Evolutionary conservation across 164 flowering plant species (phyloP), one percentile per base, ranked within the genome.

Genomic region (Stephania yunnanensis): DNA sequence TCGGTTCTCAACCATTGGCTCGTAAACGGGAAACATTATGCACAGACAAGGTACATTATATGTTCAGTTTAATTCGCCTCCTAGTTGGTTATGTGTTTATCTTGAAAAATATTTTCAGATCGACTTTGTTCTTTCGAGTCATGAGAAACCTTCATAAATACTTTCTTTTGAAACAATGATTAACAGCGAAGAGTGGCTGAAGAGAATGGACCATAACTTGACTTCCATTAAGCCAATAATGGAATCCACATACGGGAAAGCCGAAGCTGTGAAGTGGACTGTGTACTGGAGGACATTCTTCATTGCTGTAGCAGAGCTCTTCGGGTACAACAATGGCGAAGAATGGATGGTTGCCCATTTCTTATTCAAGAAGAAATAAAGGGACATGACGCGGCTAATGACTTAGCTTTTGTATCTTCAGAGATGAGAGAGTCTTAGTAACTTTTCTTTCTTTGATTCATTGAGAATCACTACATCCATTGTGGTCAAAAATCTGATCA

Each of bases 301-400:
- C 85, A 91, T 93, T 20, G 81, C 93, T 10, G 94, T 93, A n/a
- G 92, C 97, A 7, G 98, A 93, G 74, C 90, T 93, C 53, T 93
- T 93, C 71, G 89, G 86, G 12, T 92, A 92, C 84, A 91, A 86
- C 78, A 75, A 90, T 74, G 98, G 98, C 30, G 96, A 91, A 71
- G 97, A 93, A 82, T 93, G 97, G 97, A 93, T 93, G 95, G 97
- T 93, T 68, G 78, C 91, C 17, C 95, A 74, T 76, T 91, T 87
- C 84, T 84, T 91, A 6, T 93, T 93, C 85, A 91, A 84, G 82
- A 93, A 86, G 86, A 90, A 90, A 31, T 80, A 77, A 68, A 73
- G 25, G 52, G 65, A 19, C n/a, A 19, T 2, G n/a, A 4, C 0
- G 65, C n/a, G 1, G 53, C 10, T 48, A 48, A 48, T 48, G 10